These are phyloP conservation scores for Spergularia azorica DNA, from an alignment of 179 eudicot species.

Conservation along the genomic window DNA sequence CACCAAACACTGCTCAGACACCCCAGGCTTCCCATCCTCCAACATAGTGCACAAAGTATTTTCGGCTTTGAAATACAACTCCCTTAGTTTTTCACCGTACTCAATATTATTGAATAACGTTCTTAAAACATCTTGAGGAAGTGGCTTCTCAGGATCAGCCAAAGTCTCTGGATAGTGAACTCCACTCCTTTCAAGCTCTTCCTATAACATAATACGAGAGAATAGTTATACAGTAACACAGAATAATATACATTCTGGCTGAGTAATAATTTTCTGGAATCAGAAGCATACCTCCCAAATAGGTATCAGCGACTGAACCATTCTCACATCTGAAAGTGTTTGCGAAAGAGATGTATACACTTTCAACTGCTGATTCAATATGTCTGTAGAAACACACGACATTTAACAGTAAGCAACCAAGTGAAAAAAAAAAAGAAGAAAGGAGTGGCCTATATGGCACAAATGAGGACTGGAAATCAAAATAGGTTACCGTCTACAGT, in stretches of 20 bases:
- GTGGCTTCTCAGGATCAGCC: conserved; percentile 64
- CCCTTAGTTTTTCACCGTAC: conserved; percentile 45
- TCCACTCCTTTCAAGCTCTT: conserved; percentile 81
- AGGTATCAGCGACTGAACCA: conserved; percentile 96
- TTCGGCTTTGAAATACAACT: conserved; percentile 41
- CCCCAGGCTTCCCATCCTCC: conserved; percentile 26
- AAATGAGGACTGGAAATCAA: conserved; percentile 2
- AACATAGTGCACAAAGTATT: conserved; percentile 29
- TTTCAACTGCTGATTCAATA: conserved; percentile 75
- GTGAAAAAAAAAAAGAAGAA: neutral
- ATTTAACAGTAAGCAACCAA: conserved; percentile 7
- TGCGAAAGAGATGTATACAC: conserved; percentile 82
- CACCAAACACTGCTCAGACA: conserved; percentile 28
- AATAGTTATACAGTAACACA: conserved; percentile 11
- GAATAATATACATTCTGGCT: neutral
- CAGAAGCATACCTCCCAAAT: conserved; percentile 85
- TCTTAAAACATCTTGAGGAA: conserved; percentile 63
- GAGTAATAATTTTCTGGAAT: conserved; percentile 11
- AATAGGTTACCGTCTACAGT: conserved; percentile 60
- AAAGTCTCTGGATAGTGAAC: conserved; percentile 48
- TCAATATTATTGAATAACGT: conserved; percentile 56
- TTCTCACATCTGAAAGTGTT: conserved; percentile 67
- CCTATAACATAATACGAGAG: conserved; percentile 43
- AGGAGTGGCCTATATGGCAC: neutral
- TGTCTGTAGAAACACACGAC: conserved; percentile 51